Evolutionary conservation across 2,329 filamentous ascomycete genomes (phyloP).

Genomic region (Sarocladium kiliense): DNA sequence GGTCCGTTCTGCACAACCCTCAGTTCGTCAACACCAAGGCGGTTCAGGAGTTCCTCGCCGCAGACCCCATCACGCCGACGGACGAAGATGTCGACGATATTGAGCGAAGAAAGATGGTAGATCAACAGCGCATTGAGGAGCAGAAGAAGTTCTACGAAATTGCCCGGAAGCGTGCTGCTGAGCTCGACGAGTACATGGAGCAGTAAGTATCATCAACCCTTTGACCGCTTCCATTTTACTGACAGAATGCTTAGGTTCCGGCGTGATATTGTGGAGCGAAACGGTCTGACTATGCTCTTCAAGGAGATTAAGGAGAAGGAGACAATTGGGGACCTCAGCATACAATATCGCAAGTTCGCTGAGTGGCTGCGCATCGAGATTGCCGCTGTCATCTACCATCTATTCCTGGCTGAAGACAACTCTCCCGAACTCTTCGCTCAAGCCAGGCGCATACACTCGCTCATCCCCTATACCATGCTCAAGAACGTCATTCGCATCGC

Average conservation of each 20-base stretch:
- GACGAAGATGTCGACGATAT: slow-evolving; percentile 85
- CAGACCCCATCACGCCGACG: slow-evolving; percentile 65
- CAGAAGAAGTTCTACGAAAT: slow-evolving; percentile 95
- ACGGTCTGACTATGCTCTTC: slow-evolving; percentile 89
- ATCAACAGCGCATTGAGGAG: slow-evolving; percentile 84
- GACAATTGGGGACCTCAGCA: slow-evolving; percentile 79
- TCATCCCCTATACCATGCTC: slow-evolving; percentile 86
- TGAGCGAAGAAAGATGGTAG: slow-evolving; percentile 70
- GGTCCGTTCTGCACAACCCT: slow-evolving; percentile 77
- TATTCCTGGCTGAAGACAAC: slow-evolving; percentile 97
- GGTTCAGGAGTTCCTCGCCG: slow-evolving; percentile 77
- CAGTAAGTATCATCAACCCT: too few relatives aligned
- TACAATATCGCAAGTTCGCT: slow-evolving; percentile 96
- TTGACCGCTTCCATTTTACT: too few relatives aligned
- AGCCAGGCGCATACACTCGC: slow-evolving; percentile 86
- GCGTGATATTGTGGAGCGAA: slow-evolving; percentile 61
- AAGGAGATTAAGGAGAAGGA: slow-evolving; percentile 88
- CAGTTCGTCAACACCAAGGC: slow-evolving; percentile 78
- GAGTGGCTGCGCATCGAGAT: slow-evolving; percentile 98
- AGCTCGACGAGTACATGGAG: slow-evolving; percentile 98
- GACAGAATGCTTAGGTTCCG: slow-evolving; percentile 44
- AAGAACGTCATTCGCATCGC: slow-evolving; percentile 97
- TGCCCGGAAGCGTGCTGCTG: slow-evolving; percentile 80
- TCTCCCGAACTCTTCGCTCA: slow-evolving; percentile 95
- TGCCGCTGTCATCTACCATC: slow-evolving; percentile 90